Base-by-base conservation (phyloP, 116 monocot genomes). In the Phalaenopsis hybrid region DNA sequence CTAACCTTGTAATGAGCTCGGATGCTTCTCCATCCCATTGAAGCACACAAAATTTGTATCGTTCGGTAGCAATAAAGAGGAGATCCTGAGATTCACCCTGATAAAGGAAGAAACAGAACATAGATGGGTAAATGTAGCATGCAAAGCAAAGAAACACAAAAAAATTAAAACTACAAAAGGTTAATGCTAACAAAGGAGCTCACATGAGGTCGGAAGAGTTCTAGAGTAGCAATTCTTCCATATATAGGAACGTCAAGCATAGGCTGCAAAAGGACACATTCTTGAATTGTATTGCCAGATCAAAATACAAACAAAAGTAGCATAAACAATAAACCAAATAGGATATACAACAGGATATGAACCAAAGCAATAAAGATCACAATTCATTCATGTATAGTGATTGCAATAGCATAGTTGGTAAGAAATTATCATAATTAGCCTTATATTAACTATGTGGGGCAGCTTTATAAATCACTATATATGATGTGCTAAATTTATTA, bases 21-120 rank as follows among this genome's bases (percentile, higher is more conserved):
- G 95, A 89, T 51, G 93, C 73, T 75, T 95, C 95, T 87, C 75
- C 85, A 89, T 99, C 99, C 99, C 99, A 99, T 78, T 99, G 99
- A 82, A 99, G 99, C 82, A 99, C 99, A 84, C 99, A 99, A 83
- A 99, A 99, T 86, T 99, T 99, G 83, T 99, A 99, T 78, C 95
- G 88, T 76, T 95, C 95, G 7, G 95, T 99, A n/a, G 99, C 93
- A 92, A 99, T 93, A 85, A 99, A 99, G 23, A 99, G 91, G 82
- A 95, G 95, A 88, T 99, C 99, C 84, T 99, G 99, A 79, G 92
- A 51, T 88, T 99, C 99, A 79, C 94, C 92, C 99, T 99, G 69
- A 44, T 85, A 18, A 67, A 76, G 4, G 25, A 44, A 46, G 84
- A 74, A 12, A 74, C 34, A 49, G 77, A 68, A 73, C 11, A 59